Evolutionary conservation across 441 rosid species (phyloP).

Genomic region (Caryocar brasiliense): DNA sequence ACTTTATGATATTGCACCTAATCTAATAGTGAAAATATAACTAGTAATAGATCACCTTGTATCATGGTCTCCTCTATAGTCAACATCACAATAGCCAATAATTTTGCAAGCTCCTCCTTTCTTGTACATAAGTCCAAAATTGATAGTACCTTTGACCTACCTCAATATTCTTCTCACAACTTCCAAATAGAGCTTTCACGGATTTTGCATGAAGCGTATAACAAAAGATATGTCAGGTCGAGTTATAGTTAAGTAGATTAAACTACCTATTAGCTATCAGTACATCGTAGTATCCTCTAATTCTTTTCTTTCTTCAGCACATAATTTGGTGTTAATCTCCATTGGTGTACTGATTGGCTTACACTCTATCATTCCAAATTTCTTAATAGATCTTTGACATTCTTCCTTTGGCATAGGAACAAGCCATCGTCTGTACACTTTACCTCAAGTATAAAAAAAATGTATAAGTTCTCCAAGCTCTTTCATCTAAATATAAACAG

Average conservation of each 20-base stretch:
- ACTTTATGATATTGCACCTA: too few relatives aligned
- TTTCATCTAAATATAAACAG: not conserved
- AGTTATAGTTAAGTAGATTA: not conserved
- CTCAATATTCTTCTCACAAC: too few relatives aligned
- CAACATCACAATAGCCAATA: too few relatives aligned
- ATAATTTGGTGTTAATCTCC: not conserved
- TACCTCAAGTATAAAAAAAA: not conserved
- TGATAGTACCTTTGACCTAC: too few relatives aligned
- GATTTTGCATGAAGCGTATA: not conserved
- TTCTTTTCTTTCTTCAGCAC: not conserved
- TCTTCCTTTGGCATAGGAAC: not conserved
- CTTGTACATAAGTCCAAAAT: too few relatives aligned
- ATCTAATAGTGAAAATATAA: too few relatives aligned
- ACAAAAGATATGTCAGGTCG: not conserved
- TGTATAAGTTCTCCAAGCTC: not conserved
- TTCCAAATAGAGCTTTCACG: too few relatives aligned
- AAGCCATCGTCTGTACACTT: not conserved
- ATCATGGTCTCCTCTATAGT: too few relatives aligned
- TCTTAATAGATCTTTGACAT: not conserved
- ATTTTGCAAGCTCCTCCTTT: too few relatives aligned
- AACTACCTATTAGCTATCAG: not conserved
- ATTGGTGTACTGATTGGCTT: not conserved
- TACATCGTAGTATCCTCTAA: not conserved
- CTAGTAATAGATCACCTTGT: too few relatives aligned
- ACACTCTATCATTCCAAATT: not conserved